Base-by-base conservation (phyloP, 768 basidiomycete species). In the Pisolithus tinctorius region DNA sequence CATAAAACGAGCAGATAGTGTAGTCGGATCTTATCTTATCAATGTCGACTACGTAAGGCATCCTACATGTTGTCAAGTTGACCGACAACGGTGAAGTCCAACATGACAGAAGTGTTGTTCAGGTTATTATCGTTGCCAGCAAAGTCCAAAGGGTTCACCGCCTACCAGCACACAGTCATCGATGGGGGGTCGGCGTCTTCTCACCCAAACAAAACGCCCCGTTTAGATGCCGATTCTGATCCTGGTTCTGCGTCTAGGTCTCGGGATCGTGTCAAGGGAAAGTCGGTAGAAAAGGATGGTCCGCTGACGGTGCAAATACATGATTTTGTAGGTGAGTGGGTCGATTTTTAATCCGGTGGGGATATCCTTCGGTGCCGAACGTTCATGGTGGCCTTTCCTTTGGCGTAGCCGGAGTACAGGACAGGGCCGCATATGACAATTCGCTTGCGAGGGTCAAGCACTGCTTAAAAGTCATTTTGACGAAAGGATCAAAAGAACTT, bases 201-300 rank as follows among this genome's bases (percentile, higher is more conserved):
- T 68, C 80, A 77, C 71, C 78, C 79, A 56, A 78, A 76, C 68
- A 88, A 89, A 74, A 79, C 79, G 52, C 76, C 83, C 55, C 82
- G 84, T 55, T 71, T 84, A 68, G 77, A 77, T 55, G 70, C 71
- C 59, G 82, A 85, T 73, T 80, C 78, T 68, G 84, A 87, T 70
- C 76, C 82, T 59, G 78, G 77, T 57, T 80, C 82, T 65, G 79
- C 82, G 58, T 81, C 75, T 67, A 80, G 86, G 63, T 74, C 73
- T 59, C 71, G 57, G 62, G 65, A 60, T 56, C 56, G 42, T 53
- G 45, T 36, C 42, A 61, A 62, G 48, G 58, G 62, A 37, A 63
- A 61, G 48, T 49, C 45, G 17, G 48, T 52, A 23, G 65, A 60
- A 44, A 60, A 58, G 26, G 60, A 54, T 14, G 76, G 72, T 1